Evolutionary conservation across 148 eudicot genomes (phyloP).

Genomic region (Bassia scoparia): DNA sequence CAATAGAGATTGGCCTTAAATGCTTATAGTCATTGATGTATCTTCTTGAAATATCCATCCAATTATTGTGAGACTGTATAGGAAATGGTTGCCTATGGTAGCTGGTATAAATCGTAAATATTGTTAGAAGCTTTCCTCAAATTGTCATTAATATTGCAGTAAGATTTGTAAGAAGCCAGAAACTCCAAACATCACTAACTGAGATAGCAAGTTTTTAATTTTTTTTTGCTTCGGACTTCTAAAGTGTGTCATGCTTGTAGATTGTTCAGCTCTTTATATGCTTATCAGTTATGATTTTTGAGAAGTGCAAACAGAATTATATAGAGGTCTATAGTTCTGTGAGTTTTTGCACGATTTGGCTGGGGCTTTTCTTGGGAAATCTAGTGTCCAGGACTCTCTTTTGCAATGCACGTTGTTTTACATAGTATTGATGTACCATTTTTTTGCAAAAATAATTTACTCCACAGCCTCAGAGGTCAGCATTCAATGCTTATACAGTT

Average conservation of each 20-base stretch:
- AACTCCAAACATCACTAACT: neutral
- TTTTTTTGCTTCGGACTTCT: neutral
- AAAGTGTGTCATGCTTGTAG: neutral
- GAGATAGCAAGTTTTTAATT: neutral
- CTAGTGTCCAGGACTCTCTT: neutral
- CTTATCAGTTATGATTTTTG: too few species aligned
- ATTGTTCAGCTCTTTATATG: neutral
- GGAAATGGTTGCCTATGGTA: too few species aligned
- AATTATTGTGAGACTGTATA: neutral
- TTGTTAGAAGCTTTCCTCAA: neutral
- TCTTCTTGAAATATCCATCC: neutral
- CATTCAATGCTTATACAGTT: too few species aligned
- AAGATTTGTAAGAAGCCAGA: neutral
- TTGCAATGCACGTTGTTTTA: neutral
- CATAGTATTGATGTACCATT: neutral
- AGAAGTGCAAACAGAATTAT: neutral
- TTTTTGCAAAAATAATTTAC: neutral
- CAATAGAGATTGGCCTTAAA: neutral
- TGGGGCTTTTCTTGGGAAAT: neutral
- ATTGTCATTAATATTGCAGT: neutral
- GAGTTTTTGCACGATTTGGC: neutral
- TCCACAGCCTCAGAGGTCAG: neutral
- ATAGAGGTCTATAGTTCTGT: neutral
- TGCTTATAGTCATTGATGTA: too few species aligned
- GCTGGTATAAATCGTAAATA: neutral